phyloP scores from a whole-genome alignment of 73 alveolate species.

The Breviolum minutum region DNA sequence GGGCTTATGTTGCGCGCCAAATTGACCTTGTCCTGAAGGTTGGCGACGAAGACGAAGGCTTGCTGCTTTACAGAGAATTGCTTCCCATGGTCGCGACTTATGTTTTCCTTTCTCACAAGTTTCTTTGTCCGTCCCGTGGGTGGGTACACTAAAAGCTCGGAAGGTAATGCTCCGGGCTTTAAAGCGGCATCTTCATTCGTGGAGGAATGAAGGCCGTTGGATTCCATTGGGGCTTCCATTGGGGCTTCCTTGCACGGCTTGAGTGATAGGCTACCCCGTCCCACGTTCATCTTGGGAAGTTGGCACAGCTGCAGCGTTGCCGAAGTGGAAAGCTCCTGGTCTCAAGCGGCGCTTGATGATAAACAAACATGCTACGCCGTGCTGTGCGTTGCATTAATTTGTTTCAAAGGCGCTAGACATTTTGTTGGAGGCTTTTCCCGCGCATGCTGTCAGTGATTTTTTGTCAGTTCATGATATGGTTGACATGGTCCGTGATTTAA shows the following conservation, averaged over 20 bases:
- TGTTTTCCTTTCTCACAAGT: neutral
- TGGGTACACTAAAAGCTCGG: neutral
- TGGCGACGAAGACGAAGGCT: conserved; percentile 13
- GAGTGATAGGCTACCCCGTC: too few relatives aligned
- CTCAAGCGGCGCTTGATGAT: neutral
- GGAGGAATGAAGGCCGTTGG: conserved; percentile 16
- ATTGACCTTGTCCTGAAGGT: neutral
- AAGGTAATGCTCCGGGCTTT: neutral
- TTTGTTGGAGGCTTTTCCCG: conserved; percentile 1
- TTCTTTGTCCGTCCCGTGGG: neutral
- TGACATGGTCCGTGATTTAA: neutral
- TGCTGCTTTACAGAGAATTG: neutral
- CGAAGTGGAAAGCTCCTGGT: neutral
- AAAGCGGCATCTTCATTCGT: neutral
- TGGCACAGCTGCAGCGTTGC: neutral
- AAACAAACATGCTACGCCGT: neutral
- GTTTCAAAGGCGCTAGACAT: conserved; percentile 1
- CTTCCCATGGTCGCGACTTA: conserved; percentile 5
- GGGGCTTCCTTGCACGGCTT: too few relatives aligned
- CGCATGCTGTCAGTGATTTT: neutral
- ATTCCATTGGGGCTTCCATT: neutral
- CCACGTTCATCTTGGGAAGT: neutral
- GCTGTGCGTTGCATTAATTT: conserved; percentile 9
- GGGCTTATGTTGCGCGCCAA: conserved; percentile 19
- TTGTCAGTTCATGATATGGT: neutral